Evolutionary conservation across 441 rosid genomes (phyloP), one percentile per base, ranked within the genome.

Genomic region (Adansonia madagascariensis): DNA sequence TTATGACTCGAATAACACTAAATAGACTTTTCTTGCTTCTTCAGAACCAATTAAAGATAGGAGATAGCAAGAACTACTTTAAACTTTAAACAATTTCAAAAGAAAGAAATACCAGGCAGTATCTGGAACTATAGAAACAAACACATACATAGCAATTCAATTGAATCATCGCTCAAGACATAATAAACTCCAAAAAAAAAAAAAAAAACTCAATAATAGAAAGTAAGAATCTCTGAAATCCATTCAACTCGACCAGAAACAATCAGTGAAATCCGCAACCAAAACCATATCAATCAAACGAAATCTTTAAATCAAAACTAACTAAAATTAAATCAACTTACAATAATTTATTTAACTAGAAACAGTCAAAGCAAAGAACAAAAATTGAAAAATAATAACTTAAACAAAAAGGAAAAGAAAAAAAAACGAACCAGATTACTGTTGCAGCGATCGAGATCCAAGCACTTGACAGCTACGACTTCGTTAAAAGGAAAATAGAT

Each of bases 361-460:
- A 64, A 31, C 57, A 17, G 17, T 6, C 9, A 10, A 75, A 5
- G 17, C 14, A 73, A 7, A 17, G 15, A 39, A 35, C 27, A 59
- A 22, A 59, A n/a, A 67, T 2, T 9, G 27, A 7, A 57, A 24
- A 15, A n/a, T 15, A 6, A 74, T n/a, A 1, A 76, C 17, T 18
- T 6, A 43, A 24, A 7, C 57, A 43, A 57, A 55, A 49, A 61
- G 2, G 22, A 6, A 43, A 61, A 35, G 11, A 12, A 17, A 63
- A 35, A 53, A n/a, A 1, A 41, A 83, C 91, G 41, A 47, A 97
- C 99, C 94, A 97, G 93, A 82, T 94, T 94, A 84, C 92, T 91
- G 61, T 90, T 93, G 87, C 98, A 97, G 31, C 99, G 98, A 89
- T 94, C 98, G 88, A 97, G 99, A 93, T 97, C 99, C 91, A 97